Evolutionary conservation across 2,329 filamentous ascomycete species (phyloP), one percentile per base, ranked within the genome.

Genomic region (Neocatenulostroma microsporum): DNA sequence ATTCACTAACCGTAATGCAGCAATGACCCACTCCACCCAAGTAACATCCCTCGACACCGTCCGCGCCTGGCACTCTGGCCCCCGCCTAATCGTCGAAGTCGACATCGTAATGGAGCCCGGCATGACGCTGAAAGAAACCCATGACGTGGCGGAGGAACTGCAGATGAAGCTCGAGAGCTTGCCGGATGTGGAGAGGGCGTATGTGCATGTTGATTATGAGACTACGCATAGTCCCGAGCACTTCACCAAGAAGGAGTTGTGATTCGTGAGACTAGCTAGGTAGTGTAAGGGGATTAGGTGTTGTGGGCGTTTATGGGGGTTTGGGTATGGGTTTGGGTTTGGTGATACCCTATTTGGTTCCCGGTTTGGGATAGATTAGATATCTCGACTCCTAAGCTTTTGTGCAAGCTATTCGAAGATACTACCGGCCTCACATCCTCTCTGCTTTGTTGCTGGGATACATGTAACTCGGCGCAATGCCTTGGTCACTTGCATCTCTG

Each of bases 141-240:
- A 98, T 60, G 91, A 98, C 55, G 77, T 95, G 10, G 89, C 91
- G 0, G 91, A 98, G 63, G 87, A 82, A 52, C 70, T 98, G 51
- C 91, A 98, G 69, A 83, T 83, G 45, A 96, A 96, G 68, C 70
- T 96, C 3, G 91, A 98, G 72, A 84, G 80, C 39, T 63, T 98
- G 45, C 89, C 91, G 0, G 82, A 94, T 57, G 80, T 96, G 8
- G 91, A 96, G 72, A 70, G 91, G 41, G 87, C 87, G 0, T 96
- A 95, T 58, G 91, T 96, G 14, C 91, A 98, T 60, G 88, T 95
- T 13, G 91, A 98, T 61, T 96, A 93, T 53, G 91, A 96, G 67
- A 95, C 88, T 3, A 87, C 82, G 13, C 91, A 96, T 62, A 88
- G 91, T 61, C 89, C 89, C 0, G 88, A 95, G 67, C 88, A 81